Evolutionary conservation across 176 grass and related monocot genomes (phyloP).

Genomic region (Oryza australiensis): DNA sequence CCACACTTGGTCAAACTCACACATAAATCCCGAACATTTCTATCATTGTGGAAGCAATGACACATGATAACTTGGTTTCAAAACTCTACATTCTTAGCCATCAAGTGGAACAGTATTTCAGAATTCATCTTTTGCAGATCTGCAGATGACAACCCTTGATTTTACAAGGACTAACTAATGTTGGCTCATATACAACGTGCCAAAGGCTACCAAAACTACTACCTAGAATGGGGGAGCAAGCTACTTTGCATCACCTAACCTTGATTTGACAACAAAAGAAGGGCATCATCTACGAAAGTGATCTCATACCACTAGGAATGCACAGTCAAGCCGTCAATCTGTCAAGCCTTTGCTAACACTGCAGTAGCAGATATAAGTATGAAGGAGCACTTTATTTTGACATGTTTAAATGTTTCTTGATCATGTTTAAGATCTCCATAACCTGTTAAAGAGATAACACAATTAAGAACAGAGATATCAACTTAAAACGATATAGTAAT

Average conservation of each 20-base stretch:
- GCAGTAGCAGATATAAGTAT: not conserved
- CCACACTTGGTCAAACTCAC: not conserved
- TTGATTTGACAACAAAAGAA: conserved; percentile 25
- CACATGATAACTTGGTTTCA: not conserved
- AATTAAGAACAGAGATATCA: not conserved
- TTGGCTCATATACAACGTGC: conserved; percentile 40
- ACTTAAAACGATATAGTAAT: not conserved
- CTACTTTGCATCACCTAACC: conserved; percentile 36
- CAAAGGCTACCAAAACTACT: conserved; percentile 29
- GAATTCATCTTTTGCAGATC: not conserved
- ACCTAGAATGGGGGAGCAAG: conserved; percentile 28
- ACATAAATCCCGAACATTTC: not conserved
- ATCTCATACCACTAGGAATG: not conserved
- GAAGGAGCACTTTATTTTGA: conserved; percentile 33
- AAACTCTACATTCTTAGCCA: not conserved
- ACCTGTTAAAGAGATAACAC: conserved; percentile 33
- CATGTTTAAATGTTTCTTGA: conserved; percentile 58
- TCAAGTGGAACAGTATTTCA: conserved; percentile 8
- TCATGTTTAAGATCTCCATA: conserved; percentile 63
- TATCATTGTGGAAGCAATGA: not conserved
- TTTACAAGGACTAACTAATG: conserved; percentile 27
- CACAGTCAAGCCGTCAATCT: not conserved
- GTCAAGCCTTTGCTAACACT: conserved; percentile 10
- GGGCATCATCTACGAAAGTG: conserved; percentile 7
- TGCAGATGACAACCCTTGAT: conserved; percentile 4